Conservation (phyloP, 2,329 filamentous ascomycete genomes). For the Claviceps humidiphila region DNA sequence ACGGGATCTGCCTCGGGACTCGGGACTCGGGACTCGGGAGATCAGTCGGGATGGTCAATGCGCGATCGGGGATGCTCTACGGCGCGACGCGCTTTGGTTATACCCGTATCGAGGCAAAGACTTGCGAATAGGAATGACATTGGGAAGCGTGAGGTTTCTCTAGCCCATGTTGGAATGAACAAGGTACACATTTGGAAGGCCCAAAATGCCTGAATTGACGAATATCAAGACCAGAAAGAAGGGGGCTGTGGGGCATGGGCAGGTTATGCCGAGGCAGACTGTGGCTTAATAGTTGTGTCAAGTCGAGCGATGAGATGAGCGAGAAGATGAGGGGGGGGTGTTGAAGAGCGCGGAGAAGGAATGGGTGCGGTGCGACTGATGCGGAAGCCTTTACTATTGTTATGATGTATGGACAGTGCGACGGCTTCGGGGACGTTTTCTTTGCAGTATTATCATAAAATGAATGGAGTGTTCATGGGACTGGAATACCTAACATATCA, state of each 20-base stretch:
- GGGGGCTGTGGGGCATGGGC: too few species aligned
- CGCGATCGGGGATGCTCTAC: too few species aligned
- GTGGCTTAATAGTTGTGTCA: too few species aligned
- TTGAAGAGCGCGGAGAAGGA: background rate
- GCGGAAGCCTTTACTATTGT: background rate
- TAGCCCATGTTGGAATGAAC: too few species aligned
- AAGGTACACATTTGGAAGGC: too few species aligned
- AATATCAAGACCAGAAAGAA: too few species aligned
- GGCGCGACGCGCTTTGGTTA: too few species aligned
- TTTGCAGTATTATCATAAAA: conserved; percentile 1
- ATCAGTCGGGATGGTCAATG: background rate
- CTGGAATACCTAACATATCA: background rate
- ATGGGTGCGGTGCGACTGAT: background rate
- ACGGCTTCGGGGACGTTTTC: background rate
- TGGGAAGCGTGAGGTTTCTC: too few species aligned
- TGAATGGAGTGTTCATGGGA: conserved; percentile 1
- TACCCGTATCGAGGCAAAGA: too few species aligned
- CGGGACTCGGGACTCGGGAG: background rate
- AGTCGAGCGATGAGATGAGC: background rate
- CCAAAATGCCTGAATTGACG: too few species aligned
- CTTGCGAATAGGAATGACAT: too few species aligned
- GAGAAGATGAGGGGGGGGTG: background rate
- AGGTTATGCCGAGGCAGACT: background rate
- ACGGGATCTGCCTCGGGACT: background rate
- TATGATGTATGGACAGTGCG: conserved; percentile 3